Percentiles rank a stretch among this genome's conserved stretches.
phyloP scores from a whole-genome alignment of 116 monocot genomes.

The Papilionanthe hybrid region DNA sequence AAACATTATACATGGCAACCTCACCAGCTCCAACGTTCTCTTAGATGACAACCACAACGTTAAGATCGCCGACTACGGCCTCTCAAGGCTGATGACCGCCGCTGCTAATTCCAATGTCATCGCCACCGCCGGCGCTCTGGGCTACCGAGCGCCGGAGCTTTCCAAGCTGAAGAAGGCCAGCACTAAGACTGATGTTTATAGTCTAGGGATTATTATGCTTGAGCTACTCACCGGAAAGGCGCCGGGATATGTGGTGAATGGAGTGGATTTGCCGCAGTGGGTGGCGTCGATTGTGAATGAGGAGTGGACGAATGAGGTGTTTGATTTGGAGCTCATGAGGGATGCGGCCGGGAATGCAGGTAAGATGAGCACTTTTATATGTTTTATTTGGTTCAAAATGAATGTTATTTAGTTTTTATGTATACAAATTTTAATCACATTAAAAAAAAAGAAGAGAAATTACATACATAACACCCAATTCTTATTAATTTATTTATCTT shows the following conservation, averaged over 20 bases:
- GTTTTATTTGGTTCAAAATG: background rate
- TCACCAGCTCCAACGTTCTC: constrained; percentile 63
- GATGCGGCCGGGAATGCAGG: constrained; percentile 32
- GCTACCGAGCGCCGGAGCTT: constrained; percentile 64
- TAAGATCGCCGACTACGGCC: constrained; percentile 51
- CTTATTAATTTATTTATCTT: too few species aligned
- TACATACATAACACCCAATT: too few species aligned
- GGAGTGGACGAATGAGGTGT: constrained; percentile 70
- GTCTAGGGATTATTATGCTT: constrained; percentile 55
- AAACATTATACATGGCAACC: constrained; percentile 59
- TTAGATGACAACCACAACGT: constrained; percentile 33
- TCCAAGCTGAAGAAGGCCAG: constrained; percentile 48
- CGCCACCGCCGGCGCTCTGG: constrained; percentile 31
- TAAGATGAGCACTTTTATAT: background rate
- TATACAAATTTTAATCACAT: too few species aligned
- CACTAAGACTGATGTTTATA: constrained; percentile 55
- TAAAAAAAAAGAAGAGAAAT: too few species aligned
- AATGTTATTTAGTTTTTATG: too few species aligned
- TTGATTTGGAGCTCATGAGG: constrained; percentile 68
- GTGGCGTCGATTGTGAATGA: constrained; percentile 56
- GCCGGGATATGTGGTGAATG: constrained; percentile 34
- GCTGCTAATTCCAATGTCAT: constrained; percentile 40
- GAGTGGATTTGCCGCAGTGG: constrained; percentile 60
- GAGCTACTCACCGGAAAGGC: constrained; percentile 76
- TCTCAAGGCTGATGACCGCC: constrained; percentile 47